Evolutionary conservation across 2,329 filamentous ascomycete species (phyloP).

Genomic region (Phyllosticta citriasiana): DNA sequence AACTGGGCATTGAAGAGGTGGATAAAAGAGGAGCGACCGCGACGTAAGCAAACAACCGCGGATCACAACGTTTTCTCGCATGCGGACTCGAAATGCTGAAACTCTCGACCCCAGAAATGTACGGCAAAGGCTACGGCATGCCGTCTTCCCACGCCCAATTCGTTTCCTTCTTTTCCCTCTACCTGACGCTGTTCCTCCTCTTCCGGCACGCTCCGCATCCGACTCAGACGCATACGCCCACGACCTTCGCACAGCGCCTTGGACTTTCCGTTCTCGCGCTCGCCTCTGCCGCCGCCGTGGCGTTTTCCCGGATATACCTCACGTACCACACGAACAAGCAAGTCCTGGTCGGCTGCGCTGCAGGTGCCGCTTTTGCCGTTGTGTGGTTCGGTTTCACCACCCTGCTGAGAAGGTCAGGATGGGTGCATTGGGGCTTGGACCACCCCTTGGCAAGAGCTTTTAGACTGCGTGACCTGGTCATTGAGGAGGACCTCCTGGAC

Average conservation of each 20-base stretch:
- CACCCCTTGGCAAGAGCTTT: slow-evolving; percentile 54
- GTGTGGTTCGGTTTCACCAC: slow-evolving; percentile 70
- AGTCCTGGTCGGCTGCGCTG: slow-evolving; percentile 67
- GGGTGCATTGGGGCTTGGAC: slow-evolving; percentile 63
- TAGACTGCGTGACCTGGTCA: slow-evolving; percentile 70
- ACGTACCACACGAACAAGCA: slow-evolving; percentile 86
- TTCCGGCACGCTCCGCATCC: slow-evolving; percentile 53
- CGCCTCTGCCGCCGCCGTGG: slow-evolving; percentile 43
- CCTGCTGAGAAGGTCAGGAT: slow-evolving; percentile 55
- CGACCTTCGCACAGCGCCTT: slow-evolving; percentile 52
- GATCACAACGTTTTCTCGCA: background rate
- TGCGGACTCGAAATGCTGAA: slow-evolving; percentile 7
- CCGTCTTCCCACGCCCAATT: slow-evolving; percentile 93
- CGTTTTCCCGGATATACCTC: slow-evolving; percentile 77
- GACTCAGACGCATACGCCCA: slow-evolving; percentile 42
- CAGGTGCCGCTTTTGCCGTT: slow-evolving; percentile 60
- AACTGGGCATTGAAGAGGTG: slow-evolving; percentile 85
- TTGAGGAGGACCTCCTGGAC: slow-evolving; percentile 81
- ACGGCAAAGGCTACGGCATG: slow-evolving; percentile 96
- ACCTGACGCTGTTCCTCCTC: slow-evolving; percentile 73
- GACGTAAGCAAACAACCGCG: slow-evolving; percentile 44
- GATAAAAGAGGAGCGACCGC: slow-evolving; percentile 85
- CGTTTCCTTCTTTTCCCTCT: slow-evolving; percentile 81
- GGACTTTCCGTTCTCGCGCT: slow-evolving; percentile 37
- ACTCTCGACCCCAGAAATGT: slow-evolving; percentile 44